A percentile compares a stretch with the other conserved stretches of the same genome.
Conservation (phyloP, 805 yeast genomes). For the Starmerella lactis-condensi region DNA sequence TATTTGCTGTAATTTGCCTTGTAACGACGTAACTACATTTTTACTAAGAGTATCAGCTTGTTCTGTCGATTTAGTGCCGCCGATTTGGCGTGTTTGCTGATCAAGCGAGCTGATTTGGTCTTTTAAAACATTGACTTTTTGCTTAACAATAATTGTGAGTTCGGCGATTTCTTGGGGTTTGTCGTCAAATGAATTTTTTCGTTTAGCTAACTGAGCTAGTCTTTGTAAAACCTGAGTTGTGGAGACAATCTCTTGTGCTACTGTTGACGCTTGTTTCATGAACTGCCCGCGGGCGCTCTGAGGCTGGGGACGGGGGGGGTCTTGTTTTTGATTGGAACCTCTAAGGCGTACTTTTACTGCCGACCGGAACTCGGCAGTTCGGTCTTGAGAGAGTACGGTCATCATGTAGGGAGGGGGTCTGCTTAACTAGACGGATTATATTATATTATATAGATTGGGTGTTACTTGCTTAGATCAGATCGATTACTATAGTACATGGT, state of each 20-base stretch:
- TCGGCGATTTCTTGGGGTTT: constrained; percentile 87
- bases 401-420: constrained; percentile 8
- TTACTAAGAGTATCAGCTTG: constrained; percentile 48
- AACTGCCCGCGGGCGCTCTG: constrained; percentile 30
- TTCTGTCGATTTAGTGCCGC: constrained; percentile 28
- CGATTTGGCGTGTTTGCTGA: constrained; percentile 27
- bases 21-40: constrained; percentile 71
- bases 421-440: too few relatives aligned
- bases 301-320: constrained; percentile 5
- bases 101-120: constrained; percentile 47
- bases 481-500: too few relatives aligned
- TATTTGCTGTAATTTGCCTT: constrained; percentile 77
- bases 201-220: constrained; percentile 67
- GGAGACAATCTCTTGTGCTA: constrained; percentile 76
- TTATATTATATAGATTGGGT: too few relatives aligned
- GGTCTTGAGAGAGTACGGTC: constrained; percentile 34
- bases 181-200: constrained; percentile 84
- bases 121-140: constrained; percentile 69
- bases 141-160: constrained; percentile 63
- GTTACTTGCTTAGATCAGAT: too few relatives aligned
- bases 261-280: constrained; percentile 50
- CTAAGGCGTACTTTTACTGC: constrained; percentile 64
- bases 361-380: constrained; percentile 84
- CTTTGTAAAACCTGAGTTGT: constrained; percentile 67
- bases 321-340: constrained; percentile 24